phyloP scores from a whole-genome alignment of 257 asterid species.

The Solanum peruvianum region DNA sequence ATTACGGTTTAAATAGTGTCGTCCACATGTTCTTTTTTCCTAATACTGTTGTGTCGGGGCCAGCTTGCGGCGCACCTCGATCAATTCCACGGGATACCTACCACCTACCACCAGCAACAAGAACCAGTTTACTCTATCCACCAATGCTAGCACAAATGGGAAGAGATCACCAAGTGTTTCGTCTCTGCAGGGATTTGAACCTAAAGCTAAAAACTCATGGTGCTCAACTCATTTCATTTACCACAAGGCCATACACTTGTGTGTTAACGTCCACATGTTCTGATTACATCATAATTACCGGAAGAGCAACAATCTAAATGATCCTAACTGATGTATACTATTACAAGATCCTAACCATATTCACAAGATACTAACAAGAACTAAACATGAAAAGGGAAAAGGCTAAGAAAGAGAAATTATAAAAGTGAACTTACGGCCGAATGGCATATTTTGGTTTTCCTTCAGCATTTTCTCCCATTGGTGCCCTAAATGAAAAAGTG shows the following conservation, averaged over 20 bases:
- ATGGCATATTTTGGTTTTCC: constrained; percentile 78
- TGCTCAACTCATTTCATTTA: not conserved
- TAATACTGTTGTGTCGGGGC: not conserved
- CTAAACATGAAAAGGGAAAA: not conserved
- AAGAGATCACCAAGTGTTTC: not conserved
- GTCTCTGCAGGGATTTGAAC: not conserved
- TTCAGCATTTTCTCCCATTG: constrained; percentile 68
- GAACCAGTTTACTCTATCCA: not conserved
- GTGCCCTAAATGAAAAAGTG: constrained; percentile 47
- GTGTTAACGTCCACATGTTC: not conserved
- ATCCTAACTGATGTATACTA: not conserved
- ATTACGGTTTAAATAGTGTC: not conserved
- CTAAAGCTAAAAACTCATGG: not conserved
- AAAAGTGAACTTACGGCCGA: constrained; percentile 71
- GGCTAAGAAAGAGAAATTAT: not conserved
- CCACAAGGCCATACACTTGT: not conserved
- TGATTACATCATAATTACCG: not conserved
- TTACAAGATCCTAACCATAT: not conserved
- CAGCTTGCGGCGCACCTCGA: not conserved
- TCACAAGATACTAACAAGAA: not conserved
- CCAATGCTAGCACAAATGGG: not conserved
- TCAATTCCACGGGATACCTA: not conserved
- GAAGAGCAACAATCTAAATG: not conserved
- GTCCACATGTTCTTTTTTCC: not conserved
- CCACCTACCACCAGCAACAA: not conserved